These are phyloP conservation scores for Pseudogymnoascus sp. DNA, from an alignment of 2,329 filamentous ascomycete genomes.

Conservation along the genomic window DNA sequence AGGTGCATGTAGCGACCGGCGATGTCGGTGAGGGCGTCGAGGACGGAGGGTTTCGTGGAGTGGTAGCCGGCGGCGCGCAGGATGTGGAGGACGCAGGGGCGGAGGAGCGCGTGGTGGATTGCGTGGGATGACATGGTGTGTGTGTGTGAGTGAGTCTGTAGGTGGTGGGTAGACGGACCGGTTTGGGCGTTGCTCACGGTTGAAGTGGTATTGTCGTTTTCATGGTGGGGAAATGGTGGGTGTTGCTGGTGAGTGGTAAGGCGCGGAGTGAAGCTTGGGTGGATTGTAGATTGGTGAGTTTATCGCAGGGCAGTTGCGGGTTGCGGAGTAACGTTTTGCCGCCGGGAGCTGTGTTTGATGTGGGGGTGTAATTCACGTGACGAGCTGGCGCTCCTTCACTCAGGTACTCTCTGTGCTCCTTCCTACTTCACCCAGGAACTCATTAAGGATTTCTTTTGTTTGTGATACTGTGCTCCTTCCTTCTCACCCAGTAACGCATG, in stretches of 20 bases:
- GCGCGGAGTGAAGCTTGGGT: not conserved
- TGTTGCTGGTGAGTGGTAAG: not conserved
- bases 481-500: no score
- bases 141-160: not conserved
- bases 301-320: not conserved
- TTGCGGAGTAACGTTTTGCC: not conserved
- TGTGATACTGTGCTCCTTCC: no score
- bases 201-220: not conserved
- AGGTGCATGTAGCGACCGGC: conserved; percentile 71
- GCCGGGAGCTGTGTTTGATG: not conserved
- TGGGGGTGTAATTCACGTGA: not conserved
- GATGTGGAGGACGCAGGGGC: conserved; percentile 81
- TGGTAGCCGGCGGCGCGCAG: conserved; percentile 88
- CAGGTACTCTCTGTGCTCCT: not conserved
- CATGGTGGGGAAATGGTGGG: not conserved
- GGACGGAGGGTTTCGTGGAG: conserved; percentile 66
- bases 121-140: not conserved
- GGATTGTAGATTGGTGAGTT: not conserved
- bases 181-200: not conserved
- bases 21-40: conserved; percentile 83
- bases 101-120: conserved; percentile 68
- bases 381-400: no score
- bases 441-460: not conserved
- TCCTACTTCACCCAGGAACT: not conserved
- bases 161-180: not conserved